Conservation (phyloP, 495 filamentous ascomycete species). For the Elaphomyces granulatus region DNA sequence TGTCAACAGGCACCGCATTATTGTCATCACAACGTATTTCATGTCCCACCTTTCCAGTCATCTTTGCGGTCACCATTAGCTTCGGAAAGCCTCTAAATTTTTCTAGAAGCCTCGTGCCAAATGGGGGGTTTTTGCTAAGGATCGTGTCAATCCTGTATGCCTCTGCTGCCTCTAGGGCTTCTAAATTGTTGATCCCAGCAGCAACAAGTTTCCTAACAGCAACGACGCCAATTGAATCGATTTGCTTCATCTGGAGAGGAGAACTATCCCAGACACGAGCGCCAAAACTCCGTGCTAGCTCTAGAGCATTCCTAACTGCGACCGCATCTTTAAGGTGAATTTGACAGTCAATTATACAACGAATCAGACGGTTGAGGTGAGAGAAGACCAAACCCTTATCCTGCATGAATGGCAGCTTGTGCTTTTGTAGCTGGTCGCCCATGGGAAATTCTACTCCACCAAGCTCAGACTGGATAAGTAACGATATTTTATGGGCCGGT, state of each 20-base stretch:
- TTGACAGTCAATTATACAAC: constrained; percentile 80
- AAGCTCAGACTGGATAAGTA: constrained; percentile 72
- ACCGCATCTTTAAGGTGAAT: constrained; percentile 51
- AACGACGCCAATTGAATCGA: constrained; percentile 67
- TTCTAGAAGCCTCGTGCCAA: constrained; percentile 54
- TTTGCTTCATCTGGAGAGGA: constrained; percentile 71
- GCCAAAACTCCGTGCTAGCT: constrained; percentile 62
- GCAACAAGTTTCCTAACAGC: constrained; percentile 62
- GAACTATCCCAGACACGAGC: constrained; percentile 81
- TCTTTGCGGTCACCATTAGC: constrained; percentile 43
- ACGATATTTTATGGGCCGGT: constrained; percentile 69
- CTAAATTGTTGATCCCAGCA: constrained; percentile 54
- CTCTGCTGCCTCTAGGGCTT: constrained; percentile 53
- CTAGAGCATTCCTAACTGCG: constrained; percentile 53
- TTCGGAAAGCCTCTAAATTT: constrained; percentile 59
- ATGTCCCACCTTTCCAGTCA: constrained; percentile 33
- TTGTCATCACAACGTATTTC: neutral
- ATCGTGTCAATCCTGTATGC: constrained; percentile 59
- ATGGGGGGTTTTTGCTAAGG: constrained; percentile 69
- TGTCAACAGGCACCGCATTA: constrained; percentile 3
- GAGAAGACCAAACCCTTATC: constrained; percentile 65
- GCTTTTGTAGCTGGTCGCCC: constrained; percentile 44
- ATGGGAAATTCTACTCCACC: constrained; percentile 57
- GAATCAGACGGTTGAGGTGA: constrained; percentile 56
- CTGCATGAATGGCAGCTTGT: constrained; percentile 45